These are phyloP conservation scores for Penicillium flavigenum DNA, from an alignment of 495 filamentous ascomycete genomes.

Conservation along the genomic window DNA sequence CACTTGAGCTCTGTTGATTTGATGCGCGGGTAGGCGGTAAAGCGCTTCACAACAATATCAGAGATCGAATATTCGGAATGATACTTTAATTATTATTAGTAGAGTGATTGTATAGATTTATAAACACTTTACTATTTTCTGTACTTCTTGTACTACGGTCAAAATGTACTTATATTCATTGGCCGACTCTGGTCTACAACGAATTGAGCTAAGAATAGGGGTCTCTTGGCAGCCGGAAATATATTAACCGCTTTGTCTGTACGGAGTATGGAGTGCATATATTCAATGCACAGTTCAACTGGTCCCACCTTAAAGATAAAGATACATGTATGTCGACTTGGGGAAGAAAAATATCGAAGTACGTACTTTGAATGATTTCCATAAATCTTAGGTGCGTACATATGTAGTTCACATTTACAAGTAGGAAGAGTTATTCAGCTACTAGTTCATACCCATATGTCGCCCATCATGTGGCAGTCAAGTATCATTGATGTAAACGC, in stretches of 20 bases:
- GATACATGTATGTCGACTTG: not conserved
- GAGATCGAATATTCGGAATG: not conserved
- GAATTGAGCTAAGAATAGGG: conserved; percentile 20
- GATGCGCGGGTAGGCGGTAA: conserved; percentile 24
- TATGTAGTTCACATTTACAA: not conserved
- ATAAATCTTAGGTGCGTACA: not conserved
- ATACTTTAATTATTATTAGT: not conserved
- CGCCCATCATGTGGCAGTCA: not conserved
- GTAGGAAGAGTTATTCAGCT: not conserved
- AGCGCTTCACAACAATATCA: conserved; percentile 10
- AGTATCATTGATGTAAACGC: conserved; percentile 8
- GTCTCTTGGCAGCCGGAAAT: conserved; percentile 23
- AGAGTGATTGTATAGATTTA: not conserved
- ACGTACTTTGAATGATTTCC: not conserved
- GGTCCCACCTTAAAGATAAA: not conserved
- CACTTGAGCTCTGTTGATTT: conserved; percentile 25
- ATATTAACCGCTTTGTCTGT: conserved; percentile 8
- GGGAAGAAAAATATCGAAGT: not conserved
- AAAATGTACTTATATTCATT: conserved; percentile 3
- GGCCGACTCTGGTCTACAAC: conserved; percentile 10
- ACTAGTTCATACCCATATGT: not conserved
- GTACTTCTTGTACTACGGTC: not conserved
- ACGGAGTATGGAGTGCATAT: not conserved
- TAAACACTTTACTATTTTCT: not conserved
- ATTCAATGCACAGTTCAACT: not conserved